phyloP scores from a whole-genome alignment of 768 basidiomycete genomes.

The Hydnomerulius pinastri region DNA sequence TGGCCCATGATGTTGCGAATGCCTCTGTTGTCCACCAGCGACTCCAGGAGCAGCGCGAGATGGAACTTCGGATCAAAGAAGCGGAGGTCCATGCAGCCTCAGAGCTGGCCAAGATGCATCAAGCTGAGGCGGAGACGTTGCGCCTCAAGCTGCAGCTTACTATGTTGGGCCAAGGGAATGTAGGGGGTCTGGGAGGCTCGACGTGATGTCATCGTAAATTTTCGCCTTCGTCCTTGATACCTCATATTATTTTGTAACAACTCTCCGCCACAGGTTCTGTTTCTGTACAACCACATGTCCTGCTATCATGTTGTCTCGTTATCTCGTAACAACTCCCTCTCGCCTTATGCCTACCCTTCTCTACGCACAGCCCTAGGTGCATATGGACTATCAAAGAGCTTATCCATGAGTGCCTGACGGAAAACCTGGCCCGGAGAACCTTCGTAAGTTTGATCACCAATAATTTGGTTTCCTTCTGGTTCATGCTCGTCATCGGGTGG shows the following conservation, averaged over 20 bases:
- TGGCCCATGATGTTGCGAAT: background rate
- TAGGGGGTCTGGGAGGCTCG: too few species aligned
- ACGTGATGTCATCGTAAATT: background rate
- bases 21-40: background rate
- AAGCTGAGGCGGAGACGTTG: background rate
- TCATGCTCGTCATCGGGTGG: too few species aligned
- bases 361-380: too few species aligned
- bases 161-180: too few species aligned
- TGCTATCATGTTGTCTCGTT: background rate
- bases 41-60: background rate
- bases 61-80: background rate
- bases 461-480: background rate
- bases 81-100: background rate
- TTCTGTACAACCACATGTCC: too few species aligned
- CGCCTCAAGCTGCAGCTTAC: too few species aligned
- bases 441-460: background rate
- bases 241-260: too few species aligned
- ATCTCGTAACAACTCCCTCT: too few species aligned
- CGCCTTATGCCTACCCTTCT: background rate
- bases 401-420: background rate
- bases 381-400: background rate
- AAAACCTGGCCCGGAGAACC: background rate
- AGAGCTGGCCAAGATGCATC: background rate
- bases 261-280: too few species aligned
- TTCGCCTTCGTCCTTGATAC: background rate